Evolutionary conservation across 352 stramenopile species (phyloP).

Genomic region (Blastocystis sp.): DNA sequence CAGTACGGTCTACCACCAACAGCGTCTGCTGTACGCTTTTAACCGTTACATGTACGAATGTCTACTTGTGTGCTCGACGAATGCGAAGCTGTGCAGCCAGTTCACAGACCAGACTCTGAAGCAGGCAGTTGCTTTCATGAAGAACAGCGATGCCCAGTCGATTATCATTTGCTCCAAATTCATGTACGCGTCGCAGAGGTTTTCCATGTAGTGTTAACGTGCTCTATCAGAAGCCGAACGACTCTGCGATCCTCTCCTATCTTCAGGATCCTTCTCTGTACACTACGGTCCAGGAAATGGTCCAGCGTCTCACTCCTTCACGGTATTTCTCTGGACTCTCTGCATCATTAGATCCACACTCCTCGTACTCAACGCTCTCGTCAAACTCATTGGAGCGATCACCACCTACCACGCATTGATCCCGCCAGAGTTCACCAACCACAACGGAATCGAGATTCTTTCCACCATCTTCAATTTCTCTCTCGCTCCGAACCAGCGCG

Average conservation of each 20-base stretch:
- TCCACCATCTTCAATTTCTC: conserved; percentile 40
- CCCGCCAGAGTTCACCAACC: neutral
- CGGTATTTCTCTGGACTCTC: neutral
- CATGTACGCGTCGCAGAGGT: neutral
- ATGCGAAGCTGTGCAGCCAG: neutral
- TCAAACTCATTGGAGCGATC: neutral
- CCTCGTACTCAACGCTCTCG: neutral
- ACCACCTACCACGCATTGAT: neutral
- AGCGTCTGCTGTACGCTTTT: neutral
- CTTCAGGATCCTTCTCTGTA: neutral
- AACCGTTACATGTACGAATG: neutral
- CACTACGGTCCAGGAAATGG: neutral
- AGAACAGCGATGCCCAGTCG: neutral
- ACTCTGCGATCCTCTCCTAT: neutral
- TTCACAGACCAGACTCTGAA: neutral
- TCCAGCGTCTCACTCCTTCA: neutral
- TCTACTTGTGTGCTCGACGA: neutral
- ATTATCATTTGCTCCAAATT: conserved; percentile 48
- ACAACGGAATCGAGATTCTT: conserved; percentile 48
- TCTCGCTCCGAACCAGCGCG: neutral
- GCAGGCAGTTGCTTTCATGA: neutral
- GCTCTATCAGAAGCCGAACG: neutral
- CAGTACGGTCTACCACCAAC: neutral
- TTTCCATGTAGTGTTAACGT: neutral
- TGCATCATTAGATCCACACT: neutral